Conservation (phyloP, 352 stramenopile genomes). For the Pythium phragmitis region DNA sequence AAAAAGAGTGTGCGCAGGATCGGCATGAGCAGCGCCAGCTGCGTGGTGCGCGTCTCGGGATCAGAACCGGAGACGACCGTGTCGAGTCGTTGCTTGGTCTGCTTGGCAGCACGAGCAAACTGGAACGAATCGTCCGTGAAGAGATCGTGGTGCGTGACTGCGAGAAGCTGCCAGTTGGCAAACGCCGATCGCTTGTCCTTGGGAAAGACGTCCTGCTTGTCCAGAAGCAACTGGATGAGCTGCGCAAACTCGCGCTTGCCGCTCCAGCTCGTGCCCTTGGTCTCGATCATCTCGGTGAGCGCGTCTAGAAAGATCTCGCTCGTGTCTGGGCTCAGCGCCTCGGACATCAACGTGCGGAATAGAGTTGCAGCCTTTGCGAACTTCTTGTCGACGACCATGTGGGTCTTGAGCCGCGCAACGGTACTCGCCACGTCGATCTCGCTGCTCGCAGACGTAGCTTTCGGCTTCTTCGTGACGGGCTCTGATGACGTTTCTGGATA, state of each 20-base stretch:
- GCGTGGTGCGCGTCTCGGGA: slow-evolving; percentile 3
- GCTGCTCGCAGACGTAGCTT: background rate
- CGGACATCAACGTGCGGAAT: slow-evolving; percentile 45
- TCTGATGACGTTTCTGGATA: slow-evolving; percentile 6
- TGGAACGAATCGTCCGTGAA: slow-evolving; percentile 83
- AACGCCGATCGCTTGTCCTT: slow-evolving; percentile 22
- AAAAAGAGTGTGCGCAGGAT: slow-evolving; percentile 58
- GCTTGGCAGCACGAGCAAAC: slow-evolving; percentile 71
- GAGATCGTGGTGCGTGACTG: slow-evolving; percentile 60
- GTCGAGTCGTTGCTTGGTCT: slow-evolving; percentile 55
- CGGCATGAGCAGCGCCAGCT: slow-evolving; percentile 50
- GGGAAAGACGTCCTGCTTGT: slow-evolving; percentile 32
- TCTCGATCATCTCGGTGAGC: slow-evolving; percentile 42
- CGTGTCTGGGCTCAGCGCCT: slow-evolving; percentile 39
- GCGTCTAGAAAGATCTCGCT: slow-evolving; percentile 47
- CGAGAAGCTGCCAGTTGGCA: slow-evolving; percentile 54
- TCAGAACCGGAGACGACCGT: slow-evolving; percentile 11
- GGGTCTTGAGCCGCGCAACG: slow-evolving; percentile 56
- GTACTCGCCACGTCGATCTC: slow-evolving; percentile 42
- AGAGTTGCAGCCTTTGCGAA: slow-evolving; percentile 66
- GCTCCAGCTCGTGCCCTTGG: slow-evolving; percentile 43
- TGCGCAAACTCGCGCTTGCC: slow-evolving; percentile 53
- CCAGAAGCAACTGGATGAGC: slow-evolving; percentile 43
- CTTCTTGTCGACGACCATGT: slow-evolving; percentile 82
- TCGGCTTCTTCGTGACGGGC: slow-evolving; percentile 8